Conservation (phyloP, 495 filamentous ascomycete species). For the Aspergillus cavernicola region DNA sequence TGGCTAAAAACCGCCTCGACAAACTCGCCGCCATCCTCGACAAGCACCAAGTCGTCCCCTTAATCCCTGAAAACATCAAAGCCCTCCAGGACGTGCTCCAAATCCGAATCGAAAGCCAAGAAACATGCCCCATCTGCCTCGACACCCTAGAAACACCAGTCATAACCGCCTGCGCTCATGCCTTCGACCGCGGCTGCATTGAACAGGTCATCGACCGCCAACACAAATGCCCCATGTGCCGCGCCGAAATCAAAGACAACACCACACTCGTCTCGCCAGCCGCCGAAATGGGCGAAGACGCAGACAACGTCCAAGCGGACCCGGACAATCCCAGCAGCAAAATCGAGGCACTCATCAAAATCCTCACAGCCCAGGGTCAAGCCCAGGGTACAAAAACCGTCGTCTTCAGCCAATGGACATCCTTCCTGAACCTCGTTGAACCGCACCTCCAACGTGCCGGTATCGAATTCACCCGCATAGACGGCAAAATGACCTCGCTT, state of each 20-base stretch:
- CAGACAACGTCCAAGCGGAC: constrained; percentile 49
- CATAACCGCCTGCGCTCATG: constrained; percentile 86
- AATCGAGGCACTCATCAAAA: constrained; percentile 75
- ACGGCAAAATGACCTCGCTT: constrained; percentile 70
- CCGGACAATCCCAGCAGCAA: constrained; percentile 71
- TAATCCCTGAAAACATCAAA: constrained; percentile 69
- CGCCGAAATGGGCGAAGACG: constrained; percentile 47
- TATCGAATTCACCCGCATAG: constrained; percentile 70
- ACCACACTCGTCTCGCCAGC: constrained; percentile 64
- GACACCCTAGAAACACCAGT: constrained; percentile 70
- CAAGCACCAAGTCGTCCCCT: constrained; percentile 58
- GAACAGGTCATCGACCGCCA: constrained; percentile 73
- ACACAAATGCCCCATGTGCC: constrained; percentile 85
- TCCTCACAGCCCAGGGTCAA: constrained; percentile 67
- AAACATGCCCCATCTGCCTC: constrained; percentile 81
- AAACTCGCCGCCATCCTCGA: constrained; percentile 66
- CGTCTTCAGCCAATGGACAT: constrained; percentile 93
- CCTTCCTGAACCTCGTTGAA: constrained; percentile 77
- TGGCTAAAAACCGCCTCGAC: constrained; percentile 71
- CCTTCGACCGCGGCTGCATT: constrained; percentile 75
- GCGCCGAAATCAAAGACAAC: constrained; percentile 59
- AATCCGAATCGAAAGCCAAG: constrained; percentile 73
- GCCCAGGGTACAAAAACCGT: constrained; percentile 74
- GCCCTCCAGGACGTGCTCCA: constrained; percentile 76
- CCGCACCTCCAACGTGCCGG: constrained; percentile 59